Conservation (phyloP, 495 filamentous ascomycete species). For the Tuber borchii region DNA sequence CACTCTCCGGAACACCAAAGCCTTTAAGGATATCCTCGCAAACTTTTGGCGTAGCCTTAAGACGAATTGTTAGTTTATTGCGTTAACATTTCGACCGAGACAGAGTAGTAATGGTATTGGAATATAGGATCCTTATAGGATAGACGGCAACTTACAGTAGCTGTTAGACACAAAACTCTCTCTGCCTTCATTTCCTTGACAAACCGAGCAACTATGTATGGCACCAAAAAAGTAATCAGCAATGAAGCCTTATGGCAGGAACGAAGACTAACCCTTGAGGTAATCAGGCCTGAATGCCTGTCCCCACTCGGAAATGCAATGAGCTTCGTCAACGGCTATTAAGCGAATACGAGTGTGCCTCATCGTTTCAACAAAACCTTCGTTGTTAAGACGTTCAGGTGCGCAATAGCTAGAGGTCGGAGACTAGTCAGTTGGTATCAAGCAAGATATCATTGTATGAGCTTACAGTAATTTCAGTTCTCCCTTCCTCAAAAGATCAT, state of each 20-base stretch:
- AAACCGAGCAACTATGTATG: constrained; percentile 52
- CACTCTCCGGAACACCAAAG: constrained; percentile 49
- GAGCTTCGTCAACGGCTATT: constrained; percentile 55
- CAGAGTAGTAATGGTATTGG: background rate
- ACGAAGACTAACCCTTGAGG: constrained; percentile 44
- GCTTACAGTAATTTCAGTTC: constrained; percentile 50
- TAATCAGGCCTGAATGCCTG: constrained; percentile 57
- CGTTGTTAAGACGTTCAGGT: constrained; percentile 55
- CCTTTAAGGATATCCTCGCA: constrained; percentile 50
- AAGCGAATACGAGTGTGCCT: constrained; percentile 51
- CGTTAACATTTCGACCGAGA: background rate
- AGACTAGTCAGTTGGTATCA: constrained; percentile 5
- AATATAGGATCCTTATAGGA: background rate
- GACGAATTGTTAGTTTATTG: background rate
- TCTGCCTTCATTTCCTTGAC: constrained; percentile 53
- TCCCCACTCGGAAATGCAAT: constrained; percentile 59
- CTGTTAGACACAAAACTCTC: constrained; percentile 54
- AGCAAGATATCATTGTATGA: background rate
- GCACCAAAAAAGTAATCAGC: background rate
- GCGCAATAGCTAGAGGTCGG: constrained; percentile 46
- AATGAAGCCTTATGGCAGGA: background rate
- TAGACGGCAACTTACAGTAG: constrained; percentile 44
- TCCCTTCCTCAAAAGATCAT: constrained; percentile 46
- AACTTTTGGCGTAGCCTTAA: constrained; percentile 51
- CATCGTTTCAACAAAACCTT: constrained; percentile 53